Conservation (phyloP, 129 eudicot genomes). For the Dittrichia graveolens region DNA sequence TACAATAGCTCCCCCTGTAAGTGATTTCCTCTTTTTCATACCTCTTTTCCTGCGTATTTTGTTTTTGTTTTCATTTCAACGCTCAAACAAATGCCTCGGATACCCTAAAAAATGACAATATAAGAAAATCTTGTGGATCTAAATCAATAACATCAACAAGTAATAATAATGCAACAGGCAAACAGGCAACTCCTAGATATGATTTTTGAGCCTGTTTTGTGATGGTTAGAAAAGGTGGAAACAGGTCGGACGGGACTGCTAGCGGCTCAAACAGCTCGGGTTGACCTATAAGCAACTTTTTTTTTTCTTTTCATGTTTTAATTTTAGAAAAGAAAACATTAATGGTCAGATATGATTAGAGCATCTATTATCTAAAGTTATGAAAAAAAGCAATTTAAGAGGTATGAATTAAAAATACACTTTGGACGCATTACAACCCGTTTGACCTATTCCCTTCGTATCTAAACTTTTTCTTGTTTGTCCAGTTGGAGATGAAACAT, state of each 20-base stretch:
- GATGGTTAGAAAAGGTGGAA: background rate
- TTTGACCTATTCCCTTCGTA: background rate
- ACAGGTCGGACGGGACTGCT: background rate
- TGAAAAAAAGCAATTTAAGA: background rate
- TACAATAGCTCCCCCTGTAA: slow-evolving; percentile 85
- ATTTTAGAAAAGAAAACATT: background rate
- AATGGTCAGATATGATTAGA: background rate
- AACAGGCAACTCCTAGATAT: background rate
- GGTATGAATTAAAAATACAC: background rate
- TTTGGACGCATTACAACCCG: background rate
- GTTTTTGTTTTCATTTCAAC: background rate
- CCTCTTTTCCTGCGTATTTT: background rate
- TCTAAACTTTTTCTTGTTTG: background rate
- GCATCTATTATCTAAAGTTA: background rate
- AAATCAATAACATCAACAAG: background rate
- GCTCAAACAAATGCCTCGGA: background rate
- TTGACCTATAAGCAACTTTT: background rate
- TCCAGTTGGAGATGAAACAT: background rate
- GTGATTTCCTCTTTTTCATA: slow-evolving; percentile 34
- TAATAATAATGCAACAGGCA: slow-evolving; percentile 8
- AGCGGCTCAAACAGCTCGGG: background rate
- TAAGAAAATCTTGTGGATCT: background rate
- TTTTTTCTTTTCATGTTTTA: background rate
- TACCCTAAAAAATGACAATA: slow-evolving; percentile 3
- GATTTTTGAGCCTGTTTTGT: background rate